phyloP scores from a whole-genome alignment of 129 eudicot genomes.

The Sambucus nigra region DNA sequence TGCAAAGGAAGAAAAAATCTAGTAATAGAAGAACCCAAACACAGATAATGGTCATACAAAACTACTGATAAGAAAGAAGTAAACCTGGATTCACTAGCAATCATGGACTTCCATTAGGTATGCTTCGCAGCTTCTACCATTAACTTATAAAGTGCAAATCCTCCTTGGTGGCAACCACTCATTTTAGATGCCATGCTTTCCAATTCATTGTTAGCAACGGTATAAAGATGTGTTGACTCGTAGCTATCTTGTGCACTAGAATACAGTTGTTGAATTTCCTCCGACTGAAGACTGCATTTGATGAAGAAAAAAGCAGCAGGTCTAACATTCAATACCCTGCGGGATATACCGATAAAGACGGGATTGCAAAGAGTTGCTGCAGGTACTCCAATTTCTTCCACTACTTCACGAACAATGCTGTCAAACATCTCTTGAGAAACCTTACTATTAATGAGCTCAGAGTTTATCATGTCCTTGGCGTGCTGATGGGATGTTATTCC shows the following conservation, averaged over 20 bases:
- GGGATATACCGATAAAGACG: slow-evolving; percentile 80
- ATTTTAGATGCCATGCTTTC: slow-evolving; percentile 56
- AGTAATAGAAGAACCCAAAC: too few relatives aligned
- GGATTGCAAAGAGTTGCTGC: slow-evolving; percentile 47
- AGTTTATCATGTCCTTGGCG: slow-evolving; percentile 18
- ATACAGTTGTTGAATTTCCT: slow-evolving; percentile 66
- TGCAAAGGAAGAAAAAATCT: not conserved
- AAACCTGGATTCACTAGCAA: not conserved
- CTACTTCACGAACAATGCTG: slow-evolving; percentile 86
- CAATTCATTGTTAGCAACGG: slow-evolving; percentile 47
- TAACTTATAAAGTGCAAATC: slow-evolving; percentile 69
- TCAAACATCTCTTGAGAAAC: slow-evolving; percentile 88
- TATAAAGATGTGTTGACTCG: slow-evolving; percentile 76
- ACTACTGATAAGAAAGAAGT: not conserved
- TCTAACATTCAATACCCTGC: slow-evolving; percentile 71
- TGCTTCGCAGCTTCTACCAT: slow-evolving; percentile 41
- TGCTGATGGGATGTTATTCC: slow-evolving; percentile 41
- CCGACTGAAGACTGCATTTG: slow-evolving; percentile 67
- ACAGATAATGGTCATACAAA: not conserved
- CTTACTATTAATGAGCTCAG: slow-evolving; percentile 25
- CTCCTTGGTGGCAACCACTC: slow-evolving; percentile 99
- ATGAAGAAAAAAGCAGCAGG: slow-evolving; percentile 98
- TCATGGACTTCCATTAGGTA: not conserved
- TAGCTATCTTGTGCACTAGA: slow-evolving; percentile 77
- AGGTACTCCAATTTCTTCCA: slow-evolving; percentile 96